These are phyloP conservation scores for Acorus calamus DNA, from an alignment of 106 monocot species.

Conservation along the genomic window DNA sequence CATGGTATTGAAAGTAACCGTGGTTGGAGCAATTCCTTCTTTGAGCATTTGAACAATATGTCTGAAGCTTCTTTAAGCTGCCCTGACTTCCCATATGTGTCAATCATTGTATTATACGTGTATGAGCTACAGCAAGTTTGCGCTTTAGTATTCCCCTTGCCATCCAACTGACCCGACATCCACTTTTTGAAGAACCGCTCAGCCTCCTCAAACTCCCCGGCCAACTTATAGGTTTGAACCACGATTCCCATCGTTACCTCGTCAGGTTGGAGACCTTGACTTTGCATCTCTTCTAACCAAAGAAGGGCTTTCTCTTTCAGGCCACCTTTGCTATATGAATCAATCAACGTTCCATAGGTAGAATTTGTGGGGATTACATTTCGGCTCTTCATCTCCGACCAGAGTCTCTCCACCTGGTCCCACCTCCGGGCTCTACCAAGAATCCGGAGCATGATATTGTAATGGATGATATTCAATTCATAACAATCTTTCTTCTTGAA, in stretches of 20 bases:
- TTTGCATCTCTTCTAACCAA: constrained; percentile 75
- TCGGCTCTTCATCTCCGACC: constrained; percentile 54
- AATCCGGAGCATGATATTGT: constrained; percentile 67
- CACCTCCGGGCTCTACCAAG: constrained; percentile 46
- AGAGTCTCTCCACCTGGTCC: constrained; percentile 38
- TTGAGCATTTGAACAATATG: constrained; percentile 57
- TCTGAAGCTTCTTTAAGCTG: constrained; percentile 55
- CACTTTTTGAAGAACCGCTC: constrained; percentile 64
- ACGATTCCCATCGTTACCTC: constrained; percentile 74
- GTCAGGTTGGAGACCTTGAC: constrained; percentile 65
- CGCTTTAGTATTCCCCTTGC: background rate
- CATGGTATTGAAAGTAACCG: constrained; percentile 84
- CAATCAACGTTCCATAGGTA: constrained; percentile 76
- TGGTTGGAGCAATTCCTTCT: constrained; percentile 57
- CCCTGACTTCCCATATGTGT: constrained; percentile 87
- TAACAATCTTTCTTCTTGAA: constrained; percentile 47
- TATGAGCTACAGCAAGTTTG: constrained; percentile 33
- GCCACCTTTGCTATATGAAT: constrained; percentile 63
- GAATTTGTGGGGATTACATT: constrained; percentile 45
- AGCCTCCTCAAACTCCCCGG: constrained; percentile 50
- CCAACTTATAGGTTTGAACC: constrained; percentile 62
- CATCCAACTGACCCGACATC: constrained; percentile 23
- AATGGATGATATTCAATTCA: constrained; percentile 82
- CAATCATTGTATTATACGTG: constrained; percentile 71
- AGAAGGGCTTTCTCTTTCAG: constrained; percentile 33